A percentile compares a stretch with the other conserved stretches of the same genome.
Evolutionary conservation across 352 stramenopile genomes (phyloP).

Genomic region (Phytophthora nicotianae): DNA sequence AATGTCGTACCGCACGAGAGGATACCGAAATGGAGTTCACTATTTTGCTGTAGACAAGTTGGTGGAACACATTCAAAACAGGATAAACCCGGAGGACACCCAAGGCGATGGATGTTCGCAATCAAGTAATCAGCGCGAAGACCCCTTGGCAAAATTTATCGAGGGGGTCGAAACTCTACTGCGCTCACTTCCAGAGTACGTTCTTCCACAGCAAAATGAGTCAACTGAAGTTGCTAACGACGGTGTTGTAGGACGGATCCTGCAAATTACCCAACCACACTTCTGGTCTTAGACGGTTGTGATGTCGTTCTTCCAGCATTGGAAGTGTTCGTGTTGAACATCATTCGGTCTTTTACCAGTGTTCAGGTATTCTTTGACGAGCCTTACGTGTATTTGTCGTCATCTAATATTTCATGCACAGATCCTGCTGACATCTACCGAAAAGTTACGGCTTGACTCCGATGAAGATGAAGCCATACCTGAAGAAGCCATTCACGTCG

Average conservation of each 20-base stretch:
- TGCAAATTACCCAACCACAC: slow-evolving; percentile 24
- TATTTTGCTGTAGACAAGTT: slow-evolving; percentile 58
- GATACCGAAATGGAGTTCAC: slow-evolving; percentile 60
- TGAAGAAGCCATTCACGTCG: slow-evolving; percentile 38
- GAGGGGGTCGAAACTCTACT: slow-evolving; percentile 37
- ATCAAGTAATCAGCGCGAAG: slow-evolving; percentile 23
- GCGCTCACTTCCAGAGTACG: slow-evolving; percentile 43
- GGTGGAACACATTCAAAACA: slow-evolving; percentile 35
- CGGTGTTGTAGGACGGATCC: slow-evolving; percentile 21
- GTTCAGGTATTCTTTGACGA: slow-evolving; percentile 43
- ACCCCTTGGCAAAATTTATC: slow-evolving; percentile 36
- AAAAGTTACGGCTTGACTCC: slow-evolving; percentile 33
- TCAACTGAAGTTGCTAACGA: too few relatives aligned
- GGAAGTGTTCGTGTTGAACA: slow-evolving; percentile 49
- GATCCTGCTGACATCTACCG: slow-evolving; percentile 45
- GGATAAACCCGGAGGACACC: slow-evolving; percentile 6
- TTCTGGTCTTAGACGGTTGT: slow-evolving; percentile 71
- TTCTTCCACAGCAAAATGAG: slow-evolving; percentile 6
- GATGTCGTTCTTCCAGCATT: slow-evolving; percentile 51
- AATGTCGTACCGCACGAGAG: slow-evolving; percentile 41
- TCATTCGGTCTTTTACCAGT: slow-evolving; percentile 38
- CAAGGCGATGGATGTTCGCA: slow-evolving; percentile 14
- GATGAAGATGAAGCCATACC: slow-evolving; percentile 16
- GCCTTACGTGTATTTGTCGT: neutral
- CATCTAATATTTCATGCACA: slow-evolving; percentile 6